These are phyloP conservation scores for Nemania sp. DNA, from an alignment of 2,329 filamentous ascomycete species.

Conservation along the genomic window DNA sequence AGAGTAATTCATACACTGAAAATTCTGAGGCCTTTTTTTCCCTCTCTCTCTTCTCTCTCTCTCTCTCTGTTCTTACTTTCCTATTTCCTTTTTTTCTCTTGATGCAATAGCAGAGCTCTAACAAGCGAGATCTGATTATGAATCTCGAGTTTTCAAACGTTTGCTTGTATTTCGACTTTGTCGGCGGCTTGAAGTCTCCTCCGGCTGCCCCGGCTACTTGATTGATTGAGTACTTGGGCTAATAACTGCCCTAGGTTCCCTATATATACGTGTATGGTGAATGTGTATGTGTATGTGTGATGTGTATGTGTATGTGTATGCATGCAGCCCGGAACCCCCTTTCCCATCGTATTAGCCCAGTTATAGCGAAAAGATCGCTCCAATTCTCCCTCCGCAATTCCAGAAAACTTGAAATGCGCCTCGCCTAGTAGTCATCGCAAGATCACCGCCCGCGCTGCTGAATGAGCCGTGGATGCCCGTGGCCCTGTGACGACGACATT, in stretches of 20 bases:
- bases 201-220: background rate
- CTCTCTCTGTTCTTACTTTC: no score
- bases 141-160: background rate
- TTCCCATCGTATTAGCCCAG: background rate
- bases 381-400: background rate
- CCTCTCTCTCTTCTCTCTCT: no score
- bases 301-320: background rate
- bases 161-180: background rate
- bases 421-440: background rate
- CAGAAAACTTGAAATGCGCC: background rate
- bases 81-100: no score
- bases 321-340: background rate
- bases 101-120: no score
- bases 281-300: no score
- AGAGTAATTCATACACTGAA: conserved; percentile 43
- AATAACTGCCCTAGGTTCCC: no score
- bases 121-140: no score
- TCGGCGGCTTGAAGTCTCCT: background rate
- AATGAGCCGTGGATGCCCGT: background rate
- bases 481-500: background rate
- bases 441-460: no score
- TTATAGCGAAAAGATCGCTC: background rate
- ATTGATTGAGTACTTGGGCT: no score
- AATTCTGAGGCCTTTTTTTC: conserved; percentile 40
- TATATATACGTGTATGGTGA: no score